Conservation (phyloP, 2,329 filamentous ascomycete genomes). For the Dendryphion nanum region DNA sequence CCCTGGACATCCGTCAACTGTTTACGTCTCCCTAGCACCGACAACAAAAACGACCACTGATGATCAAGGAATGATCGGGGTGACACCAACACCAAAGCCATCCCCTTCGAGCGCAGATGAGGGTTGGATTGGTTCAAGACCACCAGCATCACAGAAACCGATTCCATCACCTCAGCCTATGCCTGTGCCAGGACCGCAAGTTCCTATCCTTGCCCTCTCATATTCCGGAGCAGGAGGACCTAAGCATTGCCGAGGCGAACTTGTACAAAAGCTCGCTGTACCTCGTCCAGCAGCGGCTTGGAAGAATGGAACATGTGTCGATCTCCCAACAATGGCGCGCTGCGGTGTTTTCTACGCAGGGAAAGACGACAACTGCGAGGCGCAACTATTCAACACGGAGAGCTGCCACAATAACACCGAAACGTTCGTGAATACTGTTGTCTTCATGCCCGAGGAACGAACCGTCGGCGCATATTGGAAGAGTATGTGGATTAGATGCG, state of each 20-base stretch:
- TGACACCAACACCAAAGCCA: constrained; percentile 15
- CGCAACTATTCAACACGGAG: constrained; percentile 29
- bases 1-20: constrained; percentile 10
- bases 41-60: constrained; percentile 14
- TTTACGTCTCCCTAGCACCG: constrained; percentile 6
- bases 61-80: constrained; percentile 26
- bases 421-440: constrained; percentile 33
- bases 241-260: constrained; percentile 34
- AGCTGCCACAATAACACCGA: constrained; percentile 27
- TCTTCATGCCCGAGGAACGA: constrained; percentile 37
- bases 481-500: constrained; percentile 36
- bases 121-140: constrained; percentile 5
- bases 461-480: constrained; percentile 32
- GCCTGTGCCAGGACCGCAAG: constrained; percentile 9
- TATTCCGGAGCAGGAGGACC: constrained; percentile 33
- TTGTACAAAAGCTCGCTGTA: constrained; percentile 25
- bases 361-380: constrained; percentile 37
- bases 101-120: constrained; percentile 7
- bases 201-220: constrained; percentile 32
- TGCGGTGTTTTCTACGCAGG: constrained; percentile 34
- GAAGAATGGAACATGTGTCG: constrained; percentile 32
- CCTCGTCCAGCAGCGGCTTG: constrained; percentile 21
- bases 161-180: constrained; percentile 11
- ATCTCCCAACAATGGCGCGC: constrained; percentile 28
- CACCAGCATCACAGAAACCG: constrained; percentile 1